These are phyloP conservation scores for Naganishia vishniacii DNA, from an alignment of 768 basidiomycete genomes.

Conservation along the genomic window DNA sequence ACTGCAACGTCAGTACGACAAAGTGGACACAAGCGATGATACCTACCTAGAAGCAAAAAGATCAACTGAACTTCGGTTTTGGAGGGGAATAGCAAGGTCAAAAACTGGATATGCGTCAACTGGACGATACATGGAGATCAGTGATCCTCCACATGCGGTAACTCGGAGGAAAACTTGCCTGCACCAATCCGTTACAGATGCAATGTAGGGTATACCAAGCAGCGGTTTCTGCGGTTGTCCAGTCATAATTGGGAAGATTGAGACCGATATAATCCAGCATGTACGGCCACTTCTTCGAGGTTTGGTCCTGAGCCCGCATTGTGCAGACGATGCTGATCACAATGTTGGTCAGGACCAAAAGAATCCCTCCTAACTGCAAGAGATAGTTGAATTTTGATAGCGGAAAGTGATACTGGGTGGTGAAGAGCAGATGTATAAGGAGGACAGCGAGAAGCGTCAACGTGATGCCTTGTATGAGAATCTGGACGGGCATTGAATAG, in stretches of 20 bases:
- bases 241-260: conserved; percentile 64
- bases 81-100: conserved; percentile 91
- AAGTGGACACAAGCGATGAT: not conserved
- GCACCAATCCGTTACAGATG: conserved; percentile 72
- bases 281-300: conserved; percentile 82
- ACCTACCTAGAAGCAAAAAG: conserved; percentile 69
- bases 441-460: conserved; percentile 78
- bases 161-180: conserved; percentile 55
- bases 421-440: conserved; percentile 86
- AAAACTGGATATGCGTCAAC: conserved; percentile 96
- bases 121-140: conserved; percentile 43
- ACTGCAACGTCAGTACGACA: not conserved
- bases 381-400: conserved; percentile 87
- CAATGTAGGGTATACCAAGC: conserved; percentile 87
- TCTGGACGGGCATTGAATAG: conserved; percentile 82
- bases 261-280: conserved; percentile 90
- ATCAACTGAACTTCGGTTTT: conserved; percentile 79
- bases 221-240: conserved; percentile 62
- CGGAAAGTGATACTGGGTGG: conserved; percentile 91
- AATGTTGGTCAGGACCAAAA: conserved; percentile 69
- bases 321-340: conserved; percentile 73
- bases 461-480: conserved; percentile 76
- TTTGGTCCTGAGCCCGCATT: conserved; percentile 56
- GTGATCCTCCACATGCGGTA: not conserved
- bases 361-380: conserved; percentile 78